Conservation (phyloP, 2,329 filamentous ascomycete genomes). For the Leptographium wingfieldii region DNA sequence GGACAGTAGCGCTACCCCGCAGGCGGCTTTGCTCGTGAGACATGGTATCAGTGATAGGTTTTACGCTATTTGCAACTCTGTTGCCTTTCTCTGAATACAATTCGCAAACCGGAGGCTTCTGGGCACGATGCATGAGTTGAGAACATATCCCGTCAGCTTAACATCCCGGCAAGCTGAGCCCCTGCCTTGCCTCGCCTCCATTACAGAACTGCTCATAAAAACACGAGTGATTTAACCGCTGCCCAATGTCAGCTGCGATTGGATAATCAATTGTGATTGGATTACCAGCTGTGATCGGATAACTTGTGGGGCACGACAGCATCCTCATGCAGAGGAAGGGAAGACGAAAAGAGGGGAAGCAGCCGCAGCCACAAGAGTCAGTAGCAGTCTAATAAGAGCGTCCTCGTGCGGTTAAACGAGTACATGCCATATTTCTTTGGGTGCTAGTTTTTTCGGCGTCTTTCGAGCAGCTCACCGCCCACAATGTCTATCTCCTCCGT, state of each 20-base stretch:
- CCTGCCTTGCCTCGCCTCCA: background rate
- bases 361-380: background rate
- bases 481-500: background rate
- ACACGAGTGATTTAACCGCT: background rate
- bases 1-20: background rate
- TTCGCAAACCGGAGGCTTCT: background rate
- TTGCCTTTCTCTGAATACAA: background rate
- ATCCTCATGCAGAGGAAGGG: background rate
- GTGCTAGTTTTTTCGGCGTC: background rate
- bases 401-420: background rate
- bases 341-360: background rate
- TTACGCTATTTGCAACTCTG: background rate
- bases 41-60: background rate
- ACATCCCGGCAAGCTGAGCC: background rate
- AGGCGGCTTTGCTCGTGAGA: background rate
- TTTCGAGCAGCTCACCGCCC: background rate
- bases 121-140: background rate
- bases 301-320: background rate
- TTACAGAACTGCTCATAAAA: background rate
- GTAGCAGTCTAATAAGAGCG: background rate
- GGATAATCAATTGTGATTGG: background rate
- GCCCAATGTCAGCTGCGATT: background rate
- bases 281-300: background rate
- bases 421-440: background rate
- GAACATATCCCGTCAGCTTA: background rate